A percentile compares a stretch with the other conserved stretches of the same genome.
Conservation (phyloP, 83 land plant species). For the Thuja plicata region DNA sequence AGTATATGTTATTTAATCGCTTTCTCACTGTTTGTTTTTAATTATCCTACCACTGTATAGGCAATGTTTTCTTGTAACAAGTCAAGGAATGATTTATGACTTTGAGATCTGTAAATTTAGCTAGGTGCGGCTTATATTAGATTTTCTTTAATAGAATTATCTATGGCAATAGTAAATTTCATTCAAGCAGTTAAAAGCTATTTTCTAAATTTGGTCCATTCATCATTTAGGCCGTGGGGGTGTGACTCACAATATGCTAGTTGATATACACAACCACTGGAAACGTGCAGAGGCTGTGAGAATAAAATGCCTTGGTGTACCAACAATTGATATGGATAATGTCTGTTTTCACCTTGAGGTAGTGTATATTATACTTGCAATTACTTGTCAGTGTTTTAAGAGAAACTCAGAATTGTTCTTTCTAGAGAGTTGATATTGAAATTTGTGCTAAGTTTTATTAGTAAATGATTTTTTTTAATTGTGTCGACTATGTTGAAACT, state of each 20-base stretch:
- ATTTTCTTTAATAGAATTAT: background rate
- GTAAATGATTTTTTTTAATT: background rate
- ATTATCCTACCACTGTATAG: background rate
- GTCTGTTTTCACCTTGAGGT: conserved; percentile 86
- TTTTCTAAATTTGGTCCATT: conserved; percentile 1
- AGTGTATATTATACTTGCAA: background rate
- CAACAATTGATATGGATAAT: conserved; percentile 84
- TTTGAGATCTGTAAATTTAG: background rate
- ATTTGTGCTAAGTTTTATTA: too few relatives aligned
- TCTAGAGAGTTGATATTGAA: too few relatives aligned
- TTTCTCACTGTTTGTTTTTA: background rate
- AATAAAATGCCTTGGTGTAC: conserved; percentile 79
- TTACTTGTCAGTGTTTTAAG: background rate
- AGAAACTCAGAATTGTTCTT: background rate
- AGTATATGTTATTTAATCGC: background rate
- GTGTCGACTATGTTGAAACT: background rate
- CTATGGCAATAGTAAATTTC: background rate
- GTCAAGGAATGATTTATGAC: background rate
- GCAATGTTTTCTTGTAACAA: background rate
- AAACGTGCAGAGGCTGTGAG: conserved; percentile 78
- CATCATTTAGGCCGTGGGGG: conserved; percentile 61
- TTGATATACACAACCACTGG: conserved; percentile 83
- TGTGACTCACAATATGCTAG: conserved; percentile 75
- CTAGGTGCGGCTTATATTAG: background rate
- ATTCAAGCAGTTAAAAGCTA: background rate